A percentile compares a stretch with the other conserved stretches of the same genome.
Conservation (phyloP, 2,329 filamentous ascomycete species). For the Aureobasidium sp. region DNA sequence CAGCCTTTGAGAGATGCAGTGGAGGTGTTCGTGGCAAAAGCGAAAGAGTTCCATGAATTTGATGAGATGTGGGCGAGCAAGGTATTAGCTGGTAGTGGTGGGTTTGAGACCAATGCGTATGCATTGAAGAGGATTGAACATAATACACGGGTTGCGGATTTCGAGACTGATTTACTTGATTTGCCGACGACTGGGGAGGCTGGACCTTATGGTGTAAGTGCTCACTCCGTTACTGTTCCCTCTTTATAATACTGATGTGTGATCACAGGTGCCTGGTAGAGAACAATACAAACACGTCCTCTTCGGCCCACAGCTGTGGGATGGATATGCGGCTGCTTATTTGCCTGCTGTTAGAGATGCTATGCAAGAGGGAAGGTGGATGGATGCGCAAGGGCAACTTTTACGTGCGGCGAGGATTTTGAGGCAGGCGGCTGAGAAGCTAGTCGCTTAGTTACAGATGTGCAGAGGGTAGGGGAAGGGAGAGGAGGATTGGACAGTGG, state of each 20-base stretch:
- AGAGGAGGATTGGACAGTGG: too few relatives aligned
- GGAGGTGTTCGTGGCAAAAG: slow-evolving; percentile 63
- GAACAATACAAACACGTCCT: slow-evolving; percentile 96
- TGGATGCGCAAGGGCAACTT: slow-evolving; percentile 70
- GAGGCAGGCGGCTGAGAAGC: slow-evolving; percentile 25
- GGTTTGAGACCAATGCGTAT: slow-evolving; percentile 78
- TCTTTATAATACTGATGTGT: not conserved
- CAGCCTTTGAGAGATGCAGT: slow-evolving; percentile 70
- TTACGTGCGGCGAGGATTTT: slow-evolving; percentile 77
- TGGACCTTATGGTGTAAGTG: slow-evolving; percentile 69
- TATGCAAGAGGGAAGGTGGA: slow-evolving; percentile 77
- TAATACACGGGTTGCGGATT: slow-evolving; percentile 81
- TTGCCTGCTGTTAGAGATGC: slow-evolving; percentile 91
- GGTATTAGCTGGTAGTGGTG: slow-evolving; percentile 70
- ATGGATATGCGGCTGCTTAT: slow-evolving; percentile 69
- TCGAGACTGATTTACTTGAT: slow-evolving; percentile 88
- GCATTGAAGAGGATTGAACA: slow-evolving; percentile 75
- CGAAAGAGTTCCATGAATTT: slow-evolving; percentile 77
- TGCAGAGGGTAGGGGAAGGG: too few relatives aligned
- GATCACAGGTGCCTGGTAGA: slow-evolving; percentile 76
- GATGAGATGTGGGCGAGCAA: slow-evolving; percentile 79
- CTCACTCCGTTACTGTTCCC: not conserved
- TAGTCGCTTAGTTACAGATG: not conserved
- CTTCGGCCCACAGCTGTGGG: slow-evolving; percentile 86
- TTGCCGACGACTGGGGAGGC: slow-evolving; percentile 59